A percentile compares a stretch with the other conserved stretches of the same genome.
Evolutionary conservation across 192 early-diverging fungal species (phyloP).

Genomic region (Coemansia umbellata): DNA sequence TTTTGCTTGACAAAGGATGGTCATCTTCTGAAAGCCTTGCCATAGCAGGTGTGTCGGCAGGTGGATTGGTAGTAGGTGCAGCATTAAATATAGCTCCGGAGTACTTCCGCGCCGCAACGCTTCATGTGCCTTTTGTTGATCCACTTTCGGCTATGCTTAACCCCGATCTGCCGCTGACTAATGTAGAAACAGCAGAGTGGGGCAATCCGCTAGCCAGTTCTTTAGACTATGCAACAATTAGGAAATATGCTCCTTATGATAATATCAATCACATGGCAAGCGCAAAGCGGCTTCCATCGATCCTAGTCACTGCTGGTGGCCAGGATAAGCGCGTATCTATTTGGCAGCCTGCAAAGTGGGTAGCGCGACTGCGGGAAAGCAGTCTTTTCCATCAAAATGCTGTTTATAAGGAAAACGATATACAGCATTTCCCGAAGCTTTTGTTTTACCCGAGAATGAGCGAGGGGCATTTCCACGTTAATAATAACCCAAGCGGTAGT

Average conservation of each 20-base stretch:
- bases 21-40: constrained; percentile 56
- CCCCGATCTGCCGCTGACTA: constrained; percentile 65
- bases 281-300: constrained; percentile 42
- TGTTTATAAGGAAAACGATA: constrained; percentile 1
- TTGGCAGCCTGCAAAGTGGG: constrained; percentile 86
- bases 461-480: constrained; percentile 36
- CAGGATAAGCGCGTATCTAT: constrained; percentile 76
- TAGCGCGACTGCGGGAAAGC: constrained; percentile 63
- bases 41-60: constrained; percentile 71
- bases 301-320: constrained; percentile 73
- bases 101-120: constrained; percentile 68
- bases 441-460: constrained; percentile 23
- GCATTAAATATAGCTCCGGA: constrained; percentile 62
- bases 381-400: too few relatives aligned
- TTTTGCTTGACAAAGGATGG: constrained; percentile 58
- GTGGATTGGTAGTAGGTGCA: constrained; percentile 72
- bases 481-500: neutral
- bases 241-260: constrained; percentile 67
- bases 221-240: constrained; percentile 55
- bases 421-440: constrained; percentile 5
- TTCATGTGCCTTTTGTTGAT: constrained; percentile 83
- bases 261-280: constrained; percentile 32
- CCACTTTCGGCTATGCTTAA: constrained; percentile 82
- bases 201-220: constrained; percentile 59
- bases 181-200: constrained; percentile 74